Evolutionary conservation across 257 asterid genomes (phyloP), one percentile per base, ranked within the genome.

Genomic region (Leptodermis oblonga): DNA sequence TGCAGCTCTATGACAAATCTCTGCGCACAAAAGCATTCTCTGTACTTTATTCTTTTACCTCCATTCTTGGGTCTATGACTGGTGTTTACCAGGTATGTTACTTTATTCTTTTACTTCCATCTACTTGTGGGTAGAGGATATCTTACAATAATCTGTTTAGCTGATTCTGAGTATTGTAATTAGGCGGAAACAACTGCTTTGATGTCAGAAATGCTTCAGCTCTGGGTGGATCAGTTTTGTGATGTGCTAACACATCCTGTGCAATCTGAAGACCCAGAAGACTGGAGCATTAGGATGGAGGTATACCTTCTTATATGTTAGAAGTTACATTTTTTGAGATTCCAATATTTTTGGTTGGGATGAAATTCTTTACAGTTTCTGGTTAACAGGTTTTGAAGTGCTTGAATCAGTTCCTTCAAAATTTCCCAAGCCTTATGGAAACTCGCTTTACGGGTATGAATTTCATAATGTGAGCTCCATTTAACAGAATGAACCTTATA

Each of bases 251-350:
- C 80, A 70, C 73, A 73, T 69, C 88, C 97, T n/a, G 88, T 94
- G 81, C 97, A 79, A 76, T 85, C 92, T 70, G 99, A 94, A 82
- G 97, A 89, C 79, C 99, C 99, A 52, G 97, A 91, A 54, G 96
- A 91, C 74, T 94, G 99, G 99, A 85, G 94, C 89, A 87, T 88
- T 65, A 84, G 93, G 77, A 87, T 91, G 95, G 96, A 94, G 99
- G 99, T 91, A 73, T 65, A 60, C 55, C 67, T 76, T 67, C 51
- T 59, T 4, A n/a, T 58, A 72, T 61, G 26, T 69, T 49, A 3
- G 17, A 66, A 33, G 10, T 23, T 28, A 22, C 42, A 68, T 20
- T 33, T n/a, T 53, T 52, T 52, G 5, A 36, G n/a, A 36, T 48
- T 60, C 28, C 34, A 11, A 30, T 43, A 28, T 48, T 11, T 0